Evolutionary conservation across 768 basidiomycete species (phyloP), one percentile per base, ranked within the genome.

Genomic region (Phaeotremella skinneri): DNA sequence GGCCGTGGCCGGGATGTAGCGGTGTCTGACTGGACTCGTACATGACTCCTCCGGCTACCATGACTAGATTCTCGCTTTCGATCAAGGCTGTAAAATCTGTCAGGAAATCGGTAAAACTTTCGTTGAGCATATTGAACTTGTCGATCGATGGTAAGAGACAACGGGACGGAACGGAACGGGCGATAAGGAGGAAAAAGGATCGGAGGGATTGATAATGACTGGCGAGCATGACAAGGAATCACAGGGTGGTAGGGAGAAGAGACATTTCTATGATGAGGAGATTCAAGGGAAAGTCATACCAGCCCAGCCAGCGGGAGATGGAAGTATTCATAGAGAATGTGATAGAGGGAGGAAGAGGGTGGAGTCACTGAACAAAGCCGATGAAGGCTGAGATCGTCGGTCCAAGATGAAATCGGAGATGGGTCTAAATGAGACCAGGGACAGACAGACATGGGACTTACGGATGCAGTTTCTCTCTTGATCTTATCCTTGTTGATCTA

Each of bases 41-140:
- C 25, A 67, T 58, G 29, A 63, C 58, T 42, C 62, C 62, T 21
- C 66, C 66, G 31, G 59, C 50, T 58, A 63, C 43, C 43, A 45
- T 45, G 43, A 20, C 21, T 45, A 13, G 43, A 13, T 9, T 45
- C 23, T 20, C 43, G 13, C 6, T 45, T 7, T 45, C 43, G 6
- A 21, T 7, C 13, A 45, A 45, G 23, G 21, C 21, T 45, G 43
- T 13, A 45, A 45, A 45, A 23, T 45, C 43, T 45, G 43, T 6
- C 21, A 45, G 21, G 20, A 39, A n/a, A 39, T 9, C n/a, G 37
- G n/a, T 39, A n/a, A 39, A 9, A n/a, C n/a, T n/a, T 39, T 39
- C n/a, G 37, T 39, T 39, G 37, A n/a, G n/a, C 11, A 39, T 39
- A 9, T 39, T 9, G n/a, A 9, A 39, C 11, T 9, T 9, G 37